Percentiles rank a stretch among this genome's conserved stretches.
Evolutionary conservation across 2,329 filamentous ascomycete species (phyloP).

Genomic region (Ceratocystis harringtonii): DNA sequence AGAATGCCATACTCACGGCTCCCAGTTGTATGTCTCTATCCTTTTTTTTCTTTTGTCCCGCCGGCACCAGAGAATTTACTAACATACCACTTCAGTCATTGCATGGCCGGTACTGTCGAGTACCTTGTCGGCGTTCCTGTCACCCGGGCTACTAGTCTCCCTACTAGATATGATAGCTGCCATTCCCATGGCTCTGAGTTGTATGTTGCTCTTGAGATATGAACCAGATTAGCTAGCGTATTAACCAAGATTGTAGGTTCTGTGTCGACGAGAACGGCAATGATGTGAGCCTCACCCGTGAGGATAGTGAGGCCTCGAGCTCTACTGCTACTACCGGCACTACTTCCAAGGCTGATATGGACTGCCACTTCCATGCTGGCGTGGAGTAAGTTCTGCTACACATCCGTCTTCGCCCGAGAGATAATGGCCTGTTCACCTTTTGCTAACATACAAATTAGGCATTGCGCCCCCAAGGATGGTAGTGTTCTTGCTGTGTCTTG

Average conservation of each 20-base stretch:
- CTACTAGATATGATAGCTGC: conserved; percentile 48
- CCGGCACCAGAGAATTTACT: not conserved
- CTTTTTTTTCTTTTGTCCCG: not conserved
- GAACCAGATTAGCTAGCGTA: not conserved
- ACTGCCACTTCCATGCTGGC: conserved; percentile 61
- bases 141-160: conserved; percentile 40
- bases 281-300: conserved; percentile 38
- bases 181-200: conserved; percentile 44
- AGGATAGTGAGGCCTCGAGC: conserved; percentile 21
- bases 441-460: conserved; percentile 25
- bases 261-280: conserved; percentile 45
- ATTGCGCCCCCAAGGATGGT: conserved; percentile 37
- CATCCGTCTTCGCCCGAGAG: no score
- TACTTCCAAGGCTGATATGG: conserved; percentile 22
- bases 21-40: conserved; percentile 25
- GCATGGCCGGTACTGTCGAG: conserved; percentile 30
- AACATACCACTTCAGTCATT: conserved; percentile 25
- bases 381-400: conserved; percentile 43
- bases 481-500: conserved; percentile 29
- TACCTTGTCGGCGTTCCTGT: conserved; percentile 32
- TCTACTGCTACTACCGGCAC: not conserved
- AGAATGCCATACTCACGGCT: conserved; percentile 29
- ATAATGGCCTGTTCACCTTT: not conserved
- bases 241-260: conserved; percentile 31
- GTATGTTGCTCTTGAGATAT: conserved; percentile 28